These are phyloP conservation scores for Cyberlindnera subsufficiens DNA, from an alignment of 805 yeast species.

Conservation along the genomic window DNA sequence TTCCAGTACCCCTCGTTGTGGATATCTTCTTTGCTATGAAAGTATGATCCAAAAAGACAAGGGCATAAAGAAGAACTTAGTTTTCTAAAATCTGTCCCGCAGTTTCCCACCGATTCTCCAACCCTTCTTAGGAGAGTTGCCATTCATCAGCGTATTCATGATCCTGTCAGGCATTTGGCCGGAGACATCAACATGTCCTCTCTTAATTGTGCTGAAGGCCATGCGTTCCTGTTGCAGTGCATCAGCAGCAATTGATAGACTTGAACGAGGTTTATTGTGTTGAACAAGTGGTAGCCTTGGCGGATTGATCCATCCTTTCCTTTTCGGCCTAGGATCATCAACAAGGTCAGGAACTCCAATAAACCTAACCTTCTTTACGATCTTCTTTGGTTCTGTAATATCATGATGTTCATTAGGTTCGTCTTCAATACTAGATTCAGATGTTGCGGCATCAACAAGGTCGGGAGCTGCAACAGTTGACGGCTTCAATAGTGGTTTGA, in stretches of 20 bases:
- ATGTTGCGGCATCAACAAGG: conserved; percentile 3
- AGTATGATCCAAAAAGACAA: too few species aligned
- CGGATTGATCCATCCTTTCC: conserved; percentile 19
- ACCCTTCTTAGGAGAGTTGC: conserved; percentile 3
- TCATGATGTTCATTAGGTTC: background rate
- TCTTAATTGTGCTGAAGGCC: conserved; percentile 18
- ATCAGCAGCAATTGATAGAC: conserved; percentile 19
- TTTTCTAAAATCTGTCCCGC: conserved; percentile 6
- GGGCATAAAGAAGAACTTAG: too few species aligned
- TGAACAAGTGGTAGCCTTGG: conserved; percentile 10
- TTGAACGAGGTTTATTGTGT: conserved; percentile 5
- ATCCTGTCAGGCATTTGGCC: conserved; percentile 12
- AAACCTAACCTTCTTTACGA: conserved; percentile 22
- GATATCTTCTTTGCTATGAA: too few species aligned
- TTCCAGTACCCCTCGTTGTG: too few species aligned
- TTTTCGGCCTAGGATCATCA: conserved; percentile 19
- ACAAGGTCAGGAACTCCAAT: conserved; percentile 22
- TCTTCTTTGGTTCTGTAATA: conserved; percentile 4
- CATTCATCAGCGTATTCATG: conserved; percentile 5
- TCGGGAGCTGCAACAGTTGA: conserved; percentile 8
- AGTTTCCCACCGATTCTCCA: conserved; percentile 12
- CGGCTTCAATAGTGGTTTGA: conserved; percentile 4
- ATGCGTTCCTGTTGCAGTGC: conserved; percentile 21
- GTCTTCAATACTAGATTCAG: conserved; percentile 5
- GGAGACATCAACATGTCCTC: conserved; percentile 19